Conservation (phyloP, 2,329 filamentous ascomycete genomes). For the Colletotrichum incanum region DNA sequence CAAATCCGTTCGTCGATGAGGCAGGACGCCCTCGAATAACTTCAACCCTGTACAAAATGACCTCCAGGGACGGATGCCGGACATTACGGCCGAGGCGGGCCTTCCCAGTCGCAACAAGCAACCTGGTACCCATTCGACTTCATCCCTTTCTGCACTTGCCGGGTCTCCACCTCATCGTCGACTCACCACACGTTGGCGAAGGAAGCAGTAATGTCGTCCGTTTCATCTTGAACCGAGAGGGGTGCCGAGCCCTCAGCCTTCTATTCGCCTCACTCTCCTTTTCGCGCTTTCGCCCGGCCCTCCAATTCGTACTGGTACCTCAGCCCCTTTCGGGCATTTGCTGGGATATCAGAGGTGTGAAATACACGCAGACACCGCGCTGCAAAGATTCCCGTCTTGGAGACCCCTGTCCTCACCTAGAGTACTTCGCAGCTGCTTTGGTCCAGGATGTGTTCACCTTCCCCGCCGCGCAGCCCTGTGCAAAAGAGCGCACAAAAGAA, state of each 20-base stretch:
- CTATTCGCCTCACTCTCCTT: slow-evolving; percentile 30
- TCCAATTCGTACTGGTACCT: slow-evolving; percentile 9
- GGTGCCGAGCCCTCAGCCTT: slow-evolving; percentile 21
- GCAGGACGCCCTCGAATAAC: slow-evolving; percentile 1
- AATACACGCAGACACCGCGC: slow-evolving; percentile 16
- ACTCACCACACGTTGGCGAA: slow-evolving; percentile 30
- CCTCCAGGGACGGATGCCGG: not conserved
- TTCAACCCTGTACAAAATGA: not conserved
- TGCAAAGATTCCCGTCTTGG: slow-evolving; percentile 28
- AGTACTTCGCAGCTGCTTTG: not conserved
- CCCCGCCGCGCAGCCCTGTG: slow-evolving; percentile 37
- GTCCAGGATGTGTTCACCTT: slow-evolving; percentile 27
- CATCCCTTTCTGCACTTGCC: slow-evolving; percentile 22
- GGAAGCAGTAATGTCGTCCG: slow-evolving; percentile 36
- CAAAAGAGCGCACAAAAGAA: slow-evolving; percentile 26
- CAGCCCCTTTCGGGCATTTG: slow-evolving; percentile 19
- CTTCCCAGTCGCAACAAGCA: slow-evolving; percentile 8
- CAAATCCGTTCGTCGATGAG: slow-evolving; percentile 19
- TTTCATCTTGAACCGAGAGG: slow-evolving; percentile 34
- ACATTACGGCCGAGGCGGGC: not conserved
- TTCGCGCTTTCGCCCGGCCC: slow-evolving; percentile 22
- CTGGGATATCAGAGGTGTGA: slow-evolving; percentile 15
- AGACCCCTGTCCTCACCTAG: slow-evolving; percentile 31
- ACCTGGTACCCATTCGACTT: slow-evolving; percentile 13
- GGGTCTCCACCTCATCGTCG: slow-evolving; percentile 15